Percentiles rank a stretch among this genome's conserved stretches.
These are phyloP conservation scores for Fomitopsis schrenkii DNA, from an alignment of 1,284 basidiomycete genomes.

Conservation along the genomic window DNA sequence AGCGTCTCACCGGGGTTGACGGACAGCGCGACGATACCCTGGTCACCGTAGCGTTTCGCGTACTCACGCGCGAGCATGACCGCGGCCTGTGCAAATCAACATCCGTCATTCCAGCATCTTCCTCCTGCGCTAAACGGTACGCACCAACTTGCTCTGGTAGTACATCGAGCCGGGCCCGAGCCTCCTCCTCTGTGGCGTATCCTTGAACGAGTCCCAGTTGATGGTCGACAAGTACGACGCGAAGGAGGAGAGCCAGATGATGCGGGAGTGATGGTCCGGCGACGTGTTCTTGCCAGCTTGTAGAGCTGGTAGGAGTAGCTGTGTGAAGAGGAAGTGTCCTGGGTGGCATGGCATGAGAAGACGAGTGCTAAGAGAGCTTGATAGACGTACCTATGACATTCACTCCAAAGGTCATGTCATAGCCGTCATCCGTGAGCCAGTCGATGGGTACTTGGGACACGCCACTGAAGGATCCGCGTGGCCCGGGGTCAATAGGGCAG, in stretches of 20 bases:
- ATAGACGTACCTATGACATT: constrained; percentile 41
- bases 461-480: constrained; percentile 35
- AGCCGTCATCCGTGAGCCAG: constrained; percentile 46
- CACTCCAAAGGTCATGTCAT: constrained; percentile 59
- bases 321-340: constrained; percentile 24
- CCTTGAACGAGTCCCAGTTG: constrained; percentile 15
- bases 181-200: constrained; percentile 11
- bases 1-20: constrained; percentile 33
- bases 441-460: constrained; percentile 48
- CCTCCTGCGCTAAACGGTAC: neutral
- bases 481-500: too few species aligned
- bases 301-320: constrained; percentile 24
- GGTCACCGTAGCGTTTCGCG: constrained; percentile 42
- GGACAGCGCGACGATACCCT: constrained; percentile 48
- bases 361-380: neutral
- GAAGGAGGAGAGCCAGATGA: constrained; percentile 26
- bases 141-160: constrained; percentile 31
- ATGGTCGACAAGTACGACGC: constrained; percentile 17
- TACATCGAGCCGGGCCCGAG: constrained; percentile 12
- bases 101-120: neutral
- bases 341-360: neutral
- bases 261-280: constrained; percentile 20
- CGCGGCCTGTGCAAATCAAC: constrained; percentile 33
- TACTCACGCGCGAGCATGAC: constrained; percentile 45
- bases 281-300: constrained; percentile 18